A percentile compares a stretch with the other conserved stretches of the same genome.
phyloP scores from a whole-genome alignment of 257 asterid species.

The Rubia yunnanensis region DNA sequence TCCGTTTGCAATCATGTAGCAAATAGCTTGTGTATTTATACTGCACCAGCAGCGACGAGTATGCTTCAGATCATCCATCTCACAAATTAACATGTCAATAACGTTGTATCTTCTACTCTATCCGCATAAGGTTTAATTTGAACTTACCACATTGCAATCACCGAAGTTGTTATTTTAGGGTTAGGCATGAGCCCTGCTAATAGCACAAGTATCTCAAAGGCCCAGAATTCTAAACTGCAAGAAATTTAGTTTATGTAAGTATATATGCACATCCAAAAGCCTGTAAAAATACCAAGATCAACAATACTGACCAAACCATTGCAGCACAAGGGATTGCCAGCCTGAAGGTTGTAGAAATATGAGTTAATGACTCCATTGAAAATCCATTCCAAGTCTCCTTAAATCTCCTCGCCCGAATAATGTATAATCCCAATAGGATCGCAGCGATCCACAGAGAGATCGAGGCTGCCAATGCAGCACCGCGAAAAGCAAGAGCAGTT shows the following conservation, averaged over 20 bases:
- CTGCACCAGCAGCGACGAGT: slow-evolving; percentile 4
- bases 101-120: too few species aligned
- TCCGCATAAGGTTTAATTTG: not conserved
- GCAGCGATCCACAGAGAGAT: slow-evolving; percentile 57
- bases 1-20: slow-evolving; percentile 59
- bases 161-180: slow-evolving; percentile 53
- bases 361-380: slow-evolving; percentile 25
- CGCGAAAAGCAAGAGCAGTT: slow-evolving; percentile 39
- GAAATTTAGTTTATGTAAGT: not conserved
- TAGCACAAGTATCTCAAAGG: slow-evolving; percentile 73
- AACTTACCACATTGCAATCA: slow-evolving; percentile 77
- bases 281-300: not conserved
- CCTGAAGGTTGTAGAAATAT: slow-evolving; percentile 28
- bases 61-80: too few species aligned
- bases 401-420: slow-evolving; percentile 28
- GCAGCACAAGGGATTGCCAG: slow-evolving; percentile 67
- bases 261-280: not conserved
- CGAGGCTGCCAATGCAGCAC: slow-evolving; percentile 61
- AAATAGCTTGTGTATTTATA: slow-evolving; percentile 34
- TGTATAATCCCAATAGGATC: slow-evolving; percentile 32
- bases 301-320: slow-evolving; percentile 56
- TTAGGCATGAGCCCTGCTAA: slow-evolving; percentile 81
- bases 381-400: slow-evolving; percentile 49
- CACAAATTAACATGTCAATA: not conserved
- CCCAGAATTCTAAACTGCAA: slow-evolving; percentile 79